Conservation (phyloP, 768 basidiomycete species). For the Postia placenta region DNA sequence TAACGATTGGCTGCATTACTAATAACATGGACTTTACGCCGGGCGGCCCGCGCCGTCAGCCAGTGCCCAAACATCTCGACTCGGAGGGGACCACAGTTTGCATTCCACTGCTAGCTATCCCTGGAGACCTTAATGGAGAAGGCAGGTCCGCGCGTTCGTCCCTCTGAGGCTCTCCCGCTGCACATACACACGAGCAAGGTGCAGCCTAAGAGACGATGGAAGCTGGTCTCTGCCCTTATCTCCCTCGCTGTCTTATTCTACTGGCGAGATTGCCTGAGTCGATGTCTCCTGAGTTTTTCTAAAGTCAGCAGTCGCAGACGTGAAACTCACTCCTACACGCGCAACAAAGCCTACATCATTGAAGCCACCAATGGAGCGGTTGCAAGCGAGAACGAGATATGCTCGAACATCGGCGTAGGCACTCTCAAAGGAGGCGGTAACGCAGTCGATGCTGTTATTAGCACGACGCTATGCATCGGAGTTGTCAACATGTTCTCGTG, state of each 20-base stretch:
- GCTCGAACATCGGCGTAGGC: constrained; percentile 80
- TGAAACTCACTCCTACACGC: constrained; percentile 12
- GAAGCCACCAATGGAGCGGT: constrained; percentile 77
- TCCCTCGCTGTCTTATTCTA: not conserved
- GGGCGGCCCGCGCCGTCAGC: too few species aligned
- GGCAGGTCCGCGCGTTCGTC: not conserved
- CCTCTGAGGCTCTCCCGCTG: not conserved
- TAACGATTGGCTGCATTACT: too few species aligned
- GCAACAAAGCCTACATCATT: constrained; percentile 54
- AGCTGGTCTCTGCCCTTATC: not conserved
- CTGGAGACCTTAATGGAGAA: not conserved
- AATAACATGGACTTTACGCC: too few species aligned
- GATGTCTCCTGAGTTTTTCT: not conserved
- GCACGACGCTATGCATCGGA: constrained; percentile 71
- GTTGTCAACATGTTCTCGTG: constrained; percentile 91
- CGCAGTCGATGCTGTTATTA: constrained; percentile 84
- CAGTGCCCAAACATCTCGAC: too few species aligned
- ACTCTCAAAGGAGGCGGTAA: constrained; percentile 80
- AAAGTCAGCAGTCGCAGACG: not conserved
- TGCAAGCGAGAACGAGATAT: constrained; percentile 80
- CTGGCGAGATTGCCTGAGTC: not conserved
- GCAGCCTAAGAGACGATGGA: not conserved
- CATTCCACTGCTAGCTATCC: too few species aligned
- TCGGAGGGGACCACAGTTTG: too few species aligned
- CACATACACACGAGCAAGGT: not conserved